These are phyloP conservation scores for Sanguinoderma infundibulare DNA, from an alignment of 1,284 basidiomycete species.

Conservation along the genomic window DNA sequence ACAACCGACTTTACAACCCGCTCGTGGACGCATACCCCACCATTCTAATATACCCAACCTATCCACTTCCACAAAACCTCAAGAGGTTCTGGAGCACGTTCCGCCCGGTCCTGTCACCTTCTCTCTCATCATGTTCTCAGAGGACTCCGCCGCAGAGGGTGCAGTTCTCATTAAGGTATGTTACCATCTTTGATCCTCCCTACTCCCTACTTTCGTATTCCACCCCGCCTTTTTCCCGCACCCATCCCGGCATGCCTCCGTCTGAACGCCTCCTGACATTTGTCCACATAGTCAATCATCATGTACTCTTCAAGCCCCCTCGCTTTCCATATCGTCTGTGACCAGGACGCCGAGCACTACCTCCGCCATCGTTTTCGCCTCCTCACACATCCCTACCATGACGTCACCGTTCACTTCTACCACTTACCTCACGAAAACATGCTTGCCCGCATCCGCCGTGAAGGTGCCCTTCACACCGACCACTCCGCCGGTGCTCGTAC, in stretches of 20 bases:
- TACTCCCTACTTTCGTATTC: no score
- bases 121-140: constrained; percentile 50
- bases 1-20: constrained; percentile 3
- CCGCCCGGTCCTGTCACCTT: constrained; percentile 43
- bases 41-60: constrained; percentile 6
- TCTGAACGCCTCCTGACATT: background rate
- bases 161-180: constrained; percentile 49
- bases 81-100: no score
- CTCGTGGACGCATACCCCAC: constrained; percentile 13
- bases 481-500: constrained; percentile 51
- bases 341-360: constrained; percentile 43
- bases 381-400: constrained; percentile 40
- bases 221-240: no score
- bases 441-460: constrained; percentile 47
- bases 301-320: constrained; percentile 48
- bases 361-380: constrained; percentile 43
- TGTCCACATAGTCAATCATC: constrained; percentile 43
- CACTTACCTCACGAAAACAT: constrained; percentile 44
- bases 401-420: constrained; percentile 46
- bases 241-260: no score
- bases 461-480: constrained; percentile 48
- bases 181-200: no score
- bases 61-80: background rate
- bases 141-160: constrained; percentile 47
- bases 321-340: constrained; percentile 54